phyloP scores from a whole-genome alignment of 352 stramenopile genomes.

The Phytopythium chamaehyphon region DNA sequence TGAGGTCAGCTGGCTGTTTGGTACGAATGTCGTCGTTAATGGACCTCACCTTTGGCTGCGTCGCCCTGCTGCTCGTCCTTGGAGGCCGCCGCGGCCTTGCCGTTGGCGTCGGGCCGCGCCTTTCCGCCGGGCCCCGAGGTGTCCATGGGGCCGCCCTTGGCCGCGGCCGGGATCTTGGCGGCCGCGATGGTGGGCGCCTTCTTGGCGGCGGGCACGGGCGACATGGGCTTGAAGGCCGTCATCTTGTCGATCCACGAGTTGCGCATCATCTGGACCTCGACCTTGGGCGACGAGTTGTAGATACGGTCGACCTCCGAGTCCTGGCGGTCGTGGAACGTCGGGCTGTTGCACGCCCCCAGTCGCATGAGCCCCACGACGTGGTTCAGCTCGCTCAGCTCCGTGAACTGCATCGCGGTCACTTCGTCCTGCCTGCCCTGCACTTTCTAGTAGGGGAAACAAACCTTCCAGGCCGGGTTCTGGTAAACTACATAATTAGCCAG shows the following conservation, averaged over 20 bases:
- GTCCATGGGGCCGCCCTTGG: conserved; percentile 4
- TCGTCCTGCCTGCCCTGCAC: no score
- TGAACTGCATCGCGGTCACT: conserved; percentile 74
- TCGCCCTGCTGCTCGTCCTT: conserved; percentile 11
- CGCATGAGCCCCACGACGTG: conserved; percentile 81
- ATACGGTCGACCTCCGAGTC: conserved; percentile 89
- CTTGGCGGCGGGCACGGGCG: conserved; percentile 25
- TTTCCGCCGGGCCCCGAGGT: not conserved
- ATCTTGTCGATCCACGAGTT: conserved; percentile 90
- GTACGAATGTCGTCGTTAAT: no score
- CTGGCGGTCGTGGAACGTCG: conserved; percentile 86
- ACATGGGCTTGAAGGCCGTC: conserved; percentile 62
- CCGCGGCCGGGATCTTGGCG: conserved; percentile 3
- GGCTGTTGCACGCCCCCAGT: conserved; percentile 76
- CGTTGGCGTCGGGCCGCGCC: no score
- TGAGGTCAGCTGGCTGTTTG: no score
- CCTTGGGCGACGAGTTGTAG: conserved; percentile 88
- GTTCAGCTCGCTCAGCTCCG: conserved; percentile 85
- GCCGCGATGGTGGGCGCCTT: conserved; percentile 35
- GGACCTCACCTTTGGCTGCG: not conserved
- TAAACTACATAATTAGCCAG: no score
- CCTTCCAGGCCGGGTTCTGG: no score
- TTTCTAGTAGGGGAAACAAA: no score
- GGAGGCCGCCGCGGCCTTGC: conserved; percentile 12
- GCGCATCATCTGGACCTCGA: conserved; percentile 71